Evolutionary conservation across 2,329 filamentous ascomycete genomes (phyloP), one percentile per base, ranked within the genome.

Genomic region (Aspergillus sp.): DNA sequence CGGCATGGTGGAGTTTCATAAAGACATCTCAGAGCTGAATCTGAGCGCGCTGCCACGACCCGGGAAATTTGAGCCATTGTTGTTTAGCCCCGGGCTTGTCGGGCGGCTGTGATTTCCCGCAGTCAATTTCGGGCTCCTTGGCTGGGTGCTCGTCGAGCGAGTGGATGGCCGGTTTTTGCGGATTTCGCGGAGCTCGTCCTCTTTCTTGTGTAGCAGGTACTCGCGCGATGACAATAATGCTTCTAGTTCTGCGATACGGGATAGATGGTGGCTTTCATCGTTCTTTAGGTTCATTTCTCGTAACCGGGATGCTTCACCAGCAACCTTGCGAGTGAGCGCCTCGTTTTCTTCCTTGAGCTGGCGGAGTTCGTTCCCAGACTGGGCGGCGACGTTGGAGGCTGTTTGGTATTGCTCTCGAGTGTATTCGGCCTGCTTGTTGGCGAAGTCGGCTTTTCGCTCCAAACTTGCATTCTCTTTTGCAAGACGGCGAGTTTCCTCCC

Each of bases 321-420:
- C 70, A 3, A 74, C 72, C 50, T 74, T 73, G 27, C 68, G 69
- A 46, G 70, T 73, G 44, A 80, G 62, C 2, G 62, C 55, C 41
- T 73, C 70, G 39, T 76, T 72, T 50, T 79, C 68, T 15, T 70
- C 66, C 59, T 73, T 68, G 21, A 79, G 66, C 25, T 73, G 71
- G 9, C 70, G 71, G 35, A 66, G 61, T 60, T 80, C 74, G 44
- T 67, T 73, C 6, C 68, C 72, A 7, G 75, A 70, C 46, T 79
- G 76, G 19, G 75, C 76, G 1, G 77, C 78, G 8, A 70, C 70
- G 6, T 67, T 77, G 6, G 78, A 80, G 11, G 77, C 78, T 31
- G 72, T 76, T 59, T 80, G 78, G 53, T 80, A 81, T 63, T 79
- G 77, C 57, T 74, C 69, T 40, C 77, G 73, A 6, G 73, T 77